These are phyloP conservation scores for Pneumocystis wakefieldiae DNA, from an alignment of 1,139 yeast species.

Conservation along the genomic window DNA sequence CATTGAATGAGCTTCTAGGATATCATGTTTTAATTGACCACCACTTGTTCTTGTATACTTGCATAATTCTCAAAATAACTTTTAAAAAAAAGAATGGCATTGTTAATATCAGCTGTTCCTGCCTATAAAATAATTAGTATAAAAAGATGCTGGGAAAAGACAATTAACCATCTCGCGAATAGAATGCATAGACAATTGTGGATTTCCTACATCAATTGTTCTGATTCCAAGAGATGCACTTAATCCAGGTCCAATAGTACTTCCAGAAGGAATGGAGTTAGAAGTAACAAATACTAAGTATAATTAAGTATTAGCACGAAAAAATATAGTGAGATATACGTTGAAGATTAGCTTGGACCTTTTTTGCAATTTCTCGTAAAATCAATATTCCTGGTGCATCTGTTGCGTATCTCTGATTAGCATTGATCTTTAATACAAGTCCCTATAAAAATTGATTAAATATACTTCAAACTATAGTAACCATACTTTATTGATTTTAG, in stretches of 20 bases:
- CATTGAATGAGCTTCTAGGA: not conserved
- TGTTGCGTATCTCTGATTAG: slow-evolving; percentile 89
- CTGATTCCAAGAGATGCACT: slow-evolving; percentile 80
- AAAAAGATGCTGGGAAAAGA: not conserved
- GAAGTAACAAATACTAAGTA: slow-evolving; percentile 69
- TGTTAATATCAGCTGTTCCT: slow-evolving; percentile 40
- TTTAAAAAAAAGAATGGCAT: slow-evolving; percentile 45
- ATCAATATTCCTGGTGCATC: slow-evolving; percentile 80
- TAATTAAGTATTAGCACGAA: slow-evolving; percentile 25
- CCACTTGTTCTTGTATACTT: not conserved
- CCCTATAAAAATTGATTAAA: slow-evolving; percentile 29
- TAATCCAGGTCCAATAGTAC: slow-evolving; percentile 89
- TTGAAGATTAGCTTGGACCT: slow-evolving; percentile 38
- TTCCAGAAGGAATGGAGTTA: slow-evolving; percentile 88
- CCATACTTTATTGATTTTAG: slow-evolving; percentile 44
- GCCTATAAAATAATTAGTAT: not conserved
- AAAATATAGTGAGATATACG: not conserved
- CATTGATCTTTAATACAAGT: slow-evolving; percentile 85
- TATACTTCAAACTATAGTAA: not conserved
- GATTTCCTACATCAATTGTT: slow-evolving; percentile 84
- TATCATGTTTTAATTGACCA: not conserved
- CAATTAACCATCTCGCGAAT: slow-evolving; percentile 81
- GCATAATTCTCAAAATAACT: not conserved
- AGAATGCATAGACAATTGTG: slow-evolving; percentile 91
- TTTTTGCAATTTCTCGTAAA: slow-evolving; percentile 54